Evolutionary conservation across 257 asterid genomes (phyloP).

Genomic region (Petrea volubilis): DNA sequence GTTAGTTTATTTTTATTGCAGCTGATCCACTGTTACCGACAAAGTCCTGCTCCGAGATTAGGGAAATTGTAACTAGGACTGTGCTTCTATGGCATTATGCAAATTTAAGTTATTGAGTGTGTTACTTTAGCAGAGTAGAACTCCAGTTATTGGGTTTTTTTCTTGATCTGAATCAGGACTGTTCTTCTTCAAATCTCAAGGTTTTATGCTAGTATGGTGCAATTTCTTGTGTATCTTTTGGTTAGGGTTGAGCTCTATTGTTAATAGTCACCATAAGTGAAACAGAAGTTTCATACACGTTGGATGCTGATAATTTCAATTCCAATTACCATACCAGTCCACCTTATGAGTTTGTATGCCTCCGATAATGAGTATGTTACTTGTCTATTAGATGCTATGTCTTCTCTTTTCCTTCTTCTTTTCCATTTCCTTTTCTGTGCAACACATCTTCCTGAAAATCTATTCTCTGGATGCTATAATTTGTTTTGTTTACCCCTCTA

Average conservation of each 20-base stretch:
- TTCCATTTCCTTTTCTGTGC: neutral
- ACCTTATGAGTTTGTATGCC: constrained; percentile 8
- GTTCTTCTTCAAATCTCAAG: constrained; percentile 1
- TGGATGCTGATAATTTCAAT: constrained; percentile 4
- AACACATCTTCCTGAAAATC: neutral
- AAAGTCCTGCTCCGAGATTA: constrained; percentile 9
- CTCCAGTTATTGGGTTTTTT: neutral
- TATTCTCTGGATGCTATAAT: neutral
- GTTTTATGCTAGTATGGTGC: neutral
- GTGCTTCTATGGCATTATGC: neutral
- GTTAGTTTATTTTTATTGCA: neutral
- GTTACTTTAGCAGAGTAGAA: neutral
- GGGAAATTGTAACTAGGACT: neutral
- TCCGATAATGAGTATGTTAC: neutral
- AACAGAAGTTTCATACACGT: neutral
- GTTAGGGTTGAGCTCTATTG: neutral
- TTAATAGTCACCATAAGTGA: neutral
- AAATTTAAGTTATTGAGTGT: neutral
- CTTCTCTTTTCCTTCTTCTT: neutral
- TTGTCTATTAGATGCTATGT: neutral
- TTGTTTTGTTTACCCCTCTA: neutral
- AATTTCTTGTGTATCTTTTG: neutral
- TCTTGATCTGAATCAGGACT: constrained; percentile 2
- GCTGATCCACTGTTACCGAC: neutral
- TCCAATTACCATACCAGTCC: neutral